phyloP scores from a whole-genome alignment of 1,139 yeast genomes.

The Trichomonascaceae sp. region DNA sequence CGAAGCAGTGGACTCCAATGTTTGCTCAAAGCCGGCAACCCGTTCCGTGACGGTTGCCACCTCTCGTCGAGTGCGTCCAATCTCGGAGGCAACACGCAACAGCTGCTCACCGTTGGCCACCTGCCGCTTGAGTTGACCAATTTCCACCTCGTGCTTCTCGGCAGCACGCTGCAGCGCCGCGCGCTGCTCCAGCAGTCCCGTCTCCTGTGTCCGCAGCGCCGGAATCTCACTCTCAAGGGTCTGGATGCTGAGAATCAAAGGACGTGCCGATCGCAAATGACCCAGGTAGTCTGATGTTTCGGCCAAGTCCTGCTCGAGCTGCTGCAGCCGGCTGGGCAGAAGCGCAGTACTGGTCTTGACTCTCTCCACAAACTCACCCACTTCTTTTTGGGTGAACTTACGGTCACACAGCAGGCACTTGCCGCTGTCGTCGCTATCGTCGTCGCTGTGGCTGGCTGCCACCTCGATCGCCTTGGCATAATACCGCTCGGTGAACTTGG shows the following conservation, averaged over 20 bases:
- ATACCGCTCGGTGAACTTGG: constrained; percentile 51
- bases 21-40: too few species aligned
- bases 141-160: constrained; percentile 7
- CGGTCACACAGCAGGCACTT: constrained; percentile 58
- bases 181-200: constrained; percentile 1
- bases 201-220: constrained; percentile 1
- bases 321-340: constrained; percentile 10
- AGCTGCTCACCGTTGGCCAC: constrained; percentile 23
- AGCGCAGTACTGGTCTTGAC: constrained; percentile 21
- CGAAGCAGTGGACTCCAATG: constrained; percentile 6
- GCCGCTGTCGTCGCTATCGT: too few species aligned
- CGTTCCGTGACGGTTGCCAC: too few species aligned
- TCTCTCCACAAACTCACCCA: constrained; percentile 25
- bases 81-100: constrained; percentile 24
- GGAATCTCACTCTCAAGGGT: constrained; percentile 3
- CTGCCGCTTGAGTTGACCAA: constrained; percentile 8
- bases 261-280: constrained; percentile 2
- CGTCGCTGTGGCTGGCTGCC: too few species aligned
- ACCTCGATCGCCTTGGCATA: constrained; percentile 50
- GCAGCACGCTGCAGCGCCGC: neutral
- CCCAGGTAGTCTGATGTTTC: constrained; percentile 2
- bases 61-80: constrained; percentile 14
- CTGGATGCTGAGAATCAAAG: constrained; percentile 2
- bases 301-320: constrained; percentile 19
- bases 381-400: constrained; percentile 34